These are phyloP conservation scores for Candida oleophila DNA, from an alignment of 805 yeast species.

Conservation along the genomic window DNA sequence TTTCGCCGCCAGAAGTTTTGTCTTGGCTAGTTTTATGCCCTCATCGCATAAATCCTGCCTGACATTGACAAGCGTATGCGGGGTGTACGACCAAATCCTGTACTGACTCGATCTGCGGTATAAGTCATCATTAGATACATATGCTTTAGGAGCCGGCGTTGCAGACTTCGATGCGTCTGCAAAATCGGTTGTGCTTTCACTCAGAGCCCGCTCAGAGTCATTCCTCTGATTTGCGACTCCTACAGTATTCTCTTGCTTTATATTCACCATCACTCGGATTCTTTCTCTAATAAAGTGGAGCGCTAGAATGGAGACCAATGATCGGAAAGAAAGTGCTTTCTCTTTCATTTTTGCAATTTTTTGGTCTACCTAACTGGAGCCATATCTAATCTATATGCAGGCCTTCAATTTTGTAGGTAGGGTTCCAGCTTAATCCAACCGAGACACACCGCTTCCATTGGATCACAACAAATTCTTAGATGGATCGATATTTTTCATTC, in stretches of 20 bases:
- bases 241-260: neutral
- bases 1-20: slow-evolving; percentile 26
- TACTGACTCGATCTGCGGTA: slow-evolving; percentile 87
- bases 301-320: neutral
- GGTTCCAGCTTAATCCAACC: too few species aligned
- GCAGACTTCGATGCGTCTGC: neutral
- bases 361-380: too few species aligned
- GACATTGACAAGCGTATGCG: slow-evolving; percentile 49
- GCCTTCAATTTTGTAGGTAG: too few species aligned
- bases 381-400: too few species aligned
- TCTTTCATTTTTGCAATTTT: too few species aligned
- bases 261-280: neutral
- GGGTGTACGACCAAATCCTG: slow-evolving; percentile 79
- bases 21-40: slow-evolving; percentile 44
- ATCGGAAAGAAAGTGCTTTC: neutral
- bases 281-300: neutral
- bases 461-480: too few species aligned
- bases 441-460: too few species aligned
- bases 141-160: neutral
- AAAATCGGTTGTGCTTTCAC: neutral
- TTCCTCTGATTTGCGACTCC: neutral
- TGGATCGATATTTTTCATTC: too few species aligned
- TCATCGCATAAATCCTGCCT: slow-evolving; percentile 52
- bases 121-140: slow-evolving; percentile 75
- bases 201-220: neutral